Evolutionary conservation across 1,284 basidiomycete species (phyloP).

Genomic region (Boletus sp.): DNA sequence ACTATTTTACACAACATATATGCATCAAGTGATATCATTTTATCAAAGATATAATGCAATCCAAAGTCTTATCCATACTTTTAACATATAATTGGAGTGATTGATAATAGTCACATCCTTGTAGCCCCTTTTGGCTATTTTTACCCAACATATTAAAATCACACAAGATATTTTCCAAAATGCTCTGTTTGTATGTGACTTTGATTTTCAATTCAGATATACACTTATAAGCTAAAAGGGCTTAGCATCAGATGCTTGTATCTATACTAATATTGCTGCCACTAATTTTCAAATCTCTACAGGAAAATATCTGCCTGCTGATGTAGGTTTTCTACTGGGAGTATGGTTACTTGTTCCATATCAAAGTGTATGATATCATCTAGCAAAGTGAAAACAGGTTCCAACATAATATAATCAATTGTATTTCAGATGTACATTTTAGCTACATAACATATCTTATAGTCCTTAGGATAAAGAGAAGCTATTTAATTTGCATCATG

Average conservation of each 20-base stretch:
- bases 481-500: too few relatives aligned
- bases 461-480: too few relatives aligned
- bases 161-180: neutral
- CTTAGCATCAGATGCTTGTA: neutral
- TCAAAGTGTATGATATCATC: neutral
- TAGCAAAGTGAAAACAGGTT: too few relatives aligned
- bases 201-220: neutral
- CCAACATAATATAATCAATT: too few relatives aligned
- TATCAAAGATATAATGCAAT: neutral
- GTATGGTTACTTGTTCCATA: neutral
- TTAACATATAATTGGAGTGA: neutral
- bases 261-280: neutral
- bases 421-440: too few relatives aligned
- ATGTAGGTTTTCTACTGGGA: neutral
- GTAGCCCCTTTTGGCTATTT: neutral
- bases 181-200: neutral
- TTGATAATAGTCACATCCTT: neutral
- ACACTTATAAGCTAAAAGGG: neutral
- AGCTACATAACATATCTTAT: too few relatives aligned
- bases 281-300: neutral
- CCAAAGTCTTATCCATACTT: neutral
- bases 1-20: neutral
- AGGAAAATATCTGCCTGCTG: neutral
- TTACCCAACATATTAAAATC: neutral
- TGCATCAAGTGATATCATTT: neutral